Evolutionary conservation across 208 protist species (phyloP).

Genomic region (Strigomonas culicis): DNA sequence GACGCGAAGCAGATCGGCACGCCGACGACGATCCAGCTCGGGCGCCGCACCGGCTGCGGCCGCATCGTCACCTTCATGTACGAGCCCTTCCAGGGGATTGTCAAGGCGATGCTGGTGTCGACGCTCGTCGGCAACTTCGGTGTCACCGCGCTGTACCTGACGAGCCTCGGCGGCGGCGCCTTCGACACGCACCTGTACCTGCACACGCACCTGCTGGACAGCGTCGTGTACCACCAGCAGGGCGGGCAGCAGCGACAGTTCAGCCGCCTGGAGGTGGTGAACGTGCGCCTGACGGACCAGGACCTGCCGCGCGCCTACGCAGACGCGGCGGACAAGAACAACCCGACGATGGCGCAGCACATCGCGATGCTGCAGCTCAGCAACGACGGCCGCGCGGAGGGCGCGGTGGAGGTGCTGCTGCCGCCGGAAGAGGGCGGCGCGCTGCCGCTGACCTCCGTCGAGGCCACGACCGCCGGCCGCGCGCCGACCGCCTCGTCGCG

Average conservation of each 20-base stretch:
- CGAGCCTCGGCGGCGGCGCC: conserved; percentile 59
- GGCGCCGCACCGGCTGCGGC: conserved; percentile 59
- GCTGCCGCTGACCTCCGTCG: background rate
- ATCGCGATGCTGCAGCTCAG: conserved; percentile 45
- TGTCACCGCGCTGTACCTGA: conserved; percentile 80
- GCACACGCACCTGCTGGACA: conserved; percentile 67
- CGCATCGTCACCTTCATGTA: conserved; percentile 80
- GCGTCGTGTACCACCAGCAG: conserved; percentile 46
- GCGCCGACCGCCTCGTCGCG: background rate
- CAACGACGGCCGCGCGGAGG: conserved; percentile 66
- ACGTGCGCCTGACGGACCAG: conserved; percentile 68
- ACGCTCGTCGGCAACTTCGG: conserved; percentile 73
- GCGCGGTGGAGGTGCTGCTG: conserved; percentile 38
- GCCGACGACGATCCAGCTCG: conserved; percentile 60
- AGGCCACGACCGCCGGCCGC: too few species aligned
- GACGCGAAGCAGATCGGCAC: conserved; percentile 68
- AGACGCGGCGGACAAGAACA: background rate
- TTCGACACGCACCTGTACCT: conserved; percentile 87
- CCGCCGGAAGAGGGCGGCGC: conserved; percentile 47
- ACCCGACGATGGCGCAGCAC: conserved; percentile 31
- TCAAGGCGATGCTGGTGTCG: conserved; percentile 75
- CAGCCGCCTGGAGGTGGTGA: conserved; percentile 53
- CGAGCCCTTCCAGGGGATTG: conserved; percentile 64
- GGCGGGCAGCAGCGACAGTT: conserved; percentile 33
- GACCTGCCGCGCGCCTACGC: conserved; percentile 63